These are phyloP conservation scores for Teunomyces gatunensis DNA, from an alignment of 805 yeast genomes.

Conservation along the genomic window DNA sequence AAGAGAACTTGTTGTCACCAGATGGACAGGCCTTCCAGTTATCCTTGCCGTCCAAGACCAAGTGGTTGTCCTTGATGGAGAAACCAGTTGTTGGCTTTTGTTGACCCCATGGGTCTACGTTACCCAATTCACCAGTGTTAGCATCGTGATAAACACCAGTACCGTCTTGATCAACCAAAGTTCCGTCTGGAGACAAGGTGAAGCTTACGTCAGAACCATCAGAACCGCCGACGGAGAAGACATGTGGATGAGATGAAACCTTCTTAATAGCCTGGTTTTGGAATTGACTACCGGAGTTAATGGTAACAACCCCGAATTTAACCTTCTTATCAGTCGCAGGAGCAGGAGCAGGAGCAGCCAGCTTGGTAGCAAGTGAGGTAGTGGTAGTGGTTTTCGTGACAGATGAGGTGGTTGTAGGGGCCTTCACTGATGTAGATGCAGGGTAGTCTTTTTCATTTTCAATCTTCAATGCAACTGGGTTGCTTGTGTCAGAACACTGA, in stretches of 20 bases:
- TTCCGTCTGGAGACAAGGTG: conserved; percentile 23
- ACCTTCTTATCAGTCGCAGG: conserved; percentile 5
- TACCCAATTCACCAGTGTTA: conserved; percentile 31
- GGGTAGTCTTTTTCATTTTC: conserved; percentile 1
- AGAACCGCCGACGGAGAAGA: conserved; percentile 32
- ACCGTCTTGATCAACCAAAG: conserved; percentile 32
- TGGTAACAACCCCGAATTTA: conserved; percentile 19
- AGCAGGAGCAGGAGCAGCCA: not conserved
- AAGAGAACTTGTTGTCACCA: conserved; percentile 21
- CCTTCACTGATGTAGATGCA: not conserved
- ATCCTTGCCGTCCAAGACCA: conserved; percentile 31
- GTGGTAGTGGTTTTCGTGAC: conserved; percentile 3
- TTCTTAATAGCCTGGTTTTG: conserved; percentile 26
- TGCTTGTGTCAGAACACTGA: conserved; percentile 8
- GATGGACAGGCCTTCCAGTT: conserved; percentile 41
- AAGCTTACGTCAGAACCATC: conserved; percentile 26
- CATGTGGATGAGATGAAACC: conserved; percentile 30
- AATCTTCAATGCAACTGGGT: conserved; percentile 9
- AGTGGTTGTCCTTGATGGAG: conserved; percentile 35
- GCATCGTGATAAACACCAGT: conserved; percentile 27
- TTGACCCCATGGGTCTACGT: conserved; percentile 30
- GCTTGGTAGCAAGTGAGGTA: not conserved
- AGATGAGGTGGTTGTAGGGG: not conserved
- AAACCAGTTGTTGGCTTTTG: conserved; percentile 38
- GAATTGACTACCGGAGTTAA: conserved; percentile 24